These are phyloP conservation scores for Wallacemonas sp. DNA, from an alignment of 208 protist genomes.

Conservation along the genomic window DNA sequence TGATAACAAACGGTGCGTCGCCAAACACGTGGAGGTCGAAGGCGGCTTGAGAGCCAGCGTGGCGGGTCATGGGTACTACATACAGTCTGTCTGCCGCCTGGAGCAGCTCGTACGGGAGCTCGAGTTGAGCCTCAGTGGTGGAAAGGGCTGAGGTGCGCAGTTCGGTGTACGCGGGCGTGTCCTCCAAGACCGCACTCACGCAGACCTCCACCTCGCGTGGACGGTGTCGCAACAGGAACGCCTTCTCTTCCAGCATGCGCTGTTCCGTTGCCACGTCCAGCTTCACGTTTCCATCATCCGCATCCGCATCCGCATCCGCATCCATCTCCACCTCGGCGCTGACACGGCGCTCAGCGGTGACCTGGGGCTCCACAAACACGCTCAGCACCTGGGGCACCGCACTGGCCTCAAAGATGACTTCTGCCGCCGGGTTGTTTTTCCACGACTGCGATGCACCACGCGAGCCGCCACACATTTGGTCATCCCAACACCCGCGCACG, in stretches of 20 bases:
- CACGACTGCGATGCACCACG: constrained; percentile 62
- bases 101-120: constrained; percentile 19
- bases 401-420: constrained; percentile 26
- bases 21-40: constrained; percentile 75
- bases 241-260: constrained; percentile 29
- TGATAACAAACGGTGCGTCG: constrained; percentile 46
- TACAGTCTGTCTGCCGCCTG: constrained; percentile 31
- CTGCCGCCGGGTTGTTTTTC: constrained; percentile 77
- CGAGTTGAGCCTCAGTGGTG: constrained; percentile 21
- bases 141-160: constrained; percentile 37
- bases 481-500: constrained; percentile 61
- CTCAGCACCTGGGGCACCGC: constrained; percentile 24
- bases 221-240: constrained; percentile 46
- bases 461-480: constrained; percentile 69
- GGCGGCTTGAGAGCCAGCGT: constrained; percentile 51
- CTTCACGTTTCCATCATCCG: constrained; percentile 9
- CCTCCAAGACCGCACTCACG: constrained; percentile 41
- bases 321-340: constrained; percentile 7
- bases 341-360: not conserved
- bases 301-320: not conserved
- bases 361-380: constrained; percentile 39
- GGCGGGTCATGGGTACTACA: constrained; percentile 60
- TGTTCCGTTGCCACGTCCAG: constrained; percentile 11
- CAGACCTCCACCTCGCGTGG: constrained; percentile 38
- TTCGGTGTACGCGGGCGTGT: constrained; percentile 30